Evolutionary conservation across 2,329 filamentous ascomycete species (phyloP).

Genomic region (Exophiala sideris): DNA sequence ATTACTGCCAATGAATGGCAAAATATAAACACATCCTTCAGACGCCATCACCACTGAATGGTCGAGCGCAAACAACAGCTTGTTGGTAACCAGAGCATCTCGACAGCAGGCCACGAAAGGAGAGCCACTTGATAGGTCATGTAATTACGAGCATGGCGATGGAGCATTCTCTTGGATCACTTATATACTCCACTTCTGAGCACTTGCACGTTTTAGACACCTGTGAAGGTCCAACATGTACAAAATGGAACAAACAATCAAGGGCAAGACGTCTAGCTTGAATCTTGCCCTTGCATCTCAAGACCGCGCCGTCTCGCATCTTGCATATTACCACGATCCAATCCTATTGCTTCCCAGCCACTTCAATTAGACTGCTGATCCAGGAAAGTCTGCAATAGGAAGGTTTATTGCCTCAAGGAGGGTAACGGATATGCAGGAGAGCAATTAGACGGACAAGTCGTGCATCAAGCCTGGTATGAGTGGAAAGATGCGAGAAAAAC

Average conservation of each 20-base stretch:
- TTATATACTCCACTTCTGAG: slow-evolving; percentile 18
- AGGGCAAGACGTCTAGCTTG: background rate
- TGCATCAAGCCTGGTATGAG: slow-evolving; percentile 12
- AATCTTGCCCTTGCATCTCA: slow-evolving; percentile 7
- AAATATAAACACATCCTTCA: background rate
- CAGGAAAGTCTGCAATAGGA: slow-evolving; percentile 21
- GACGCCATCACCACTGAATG: background rate
- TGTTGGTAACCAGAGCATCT: background rate
- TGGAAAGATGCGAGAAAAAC: slow-evolving; percentile 15
- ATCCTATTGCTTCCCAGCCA: slow-evolving; percentile 22
- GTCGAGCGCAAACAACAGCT: background rate
- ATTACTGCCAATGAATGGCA: background rate
- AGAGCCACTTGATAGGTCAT: no score
- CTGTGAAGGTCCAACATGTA: slow-evolving; percentile 1
- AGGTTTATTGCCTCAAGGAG: slow-evolving; percentile 9
- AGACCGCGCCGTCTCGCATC: slow-evolving; percentile 24
- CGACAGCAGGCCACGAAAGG: no score
- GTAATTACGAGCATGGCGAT: slow-evolving; percentile 12
- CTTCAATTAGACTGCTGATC: slow-evolving; percentile 19
- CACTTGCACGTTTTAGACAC: slow-evolving; percentile 7
- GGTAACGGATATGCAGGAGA: slow-evolving; percentile 16
- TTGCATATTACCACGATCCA: slow-evolving; percentile 20
- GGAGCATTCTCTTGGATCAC: slow-evolving; percentile 1
- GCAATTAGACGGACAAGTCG: slow-evolving; percentile 15
- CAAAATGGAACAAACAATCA: slow-evolving; percentile 1